Conservation (phyloP, 495 filamentous ascomycete genomes). For the Penicillium paradoxum region DNA sequence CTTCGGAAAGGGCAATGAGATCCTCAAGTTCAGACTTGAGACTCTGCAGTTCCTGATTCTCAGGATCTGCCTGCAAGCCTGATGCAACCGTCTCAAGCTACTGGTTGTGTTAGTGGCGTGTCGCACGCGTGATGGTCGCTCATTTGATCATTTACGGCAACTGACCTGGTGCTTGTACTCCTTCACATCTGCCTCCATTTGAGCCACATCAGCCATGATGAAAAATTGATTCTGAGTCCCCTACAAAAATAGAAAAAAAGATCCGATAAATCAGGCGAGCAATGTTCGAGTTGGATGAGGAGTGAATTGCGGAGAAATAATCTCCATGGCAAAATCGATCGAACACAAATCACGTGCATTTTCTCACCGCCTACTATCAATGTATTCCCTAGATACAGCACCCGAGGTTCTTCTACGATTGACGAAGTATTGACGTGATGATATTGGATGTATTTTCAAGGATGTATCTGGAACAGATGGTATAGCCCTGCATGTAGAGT, state of each 20-base stretch:
- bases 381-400: too few species aligned
- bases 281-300: neutral
- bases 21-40: constrained; percentile 80
- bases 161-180: constrained; percentile 78
- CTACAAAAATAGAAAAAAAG: neutral
- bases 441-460: too few species aligned
- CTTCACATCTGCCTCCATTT: constrained; percentile 70
- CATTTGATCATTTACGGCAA: neutral
- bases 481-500: too few species aligned
- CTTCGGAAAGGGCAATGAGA: constrained; percentile 73
- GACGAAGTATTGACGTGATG: too few species aligned
- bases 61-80: constrained; percentile 74
- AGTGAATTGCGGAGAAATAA: constrained; percentile 2
- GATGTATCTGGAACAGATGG: too few species aligned
- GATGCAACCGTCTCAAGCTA: constrained; percentile 78
- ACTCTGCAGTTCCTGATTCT: constrained; percentile 72
- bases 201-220: constrained; percentile 57
- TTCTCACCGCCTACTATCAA: neutral
- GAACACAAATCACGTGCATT: neutral
- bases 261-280: neutral
- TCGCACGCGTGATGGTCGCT: neutral
- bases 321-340: neutral
- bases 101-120: constrained; percentile 6
- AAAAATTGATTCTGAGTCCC: neutral
- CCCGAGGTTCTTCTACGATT: too few species aligned